Base-by-base conservation (phyloP, 768 basidiomycete species). In the Collybia sordida region DNA sequence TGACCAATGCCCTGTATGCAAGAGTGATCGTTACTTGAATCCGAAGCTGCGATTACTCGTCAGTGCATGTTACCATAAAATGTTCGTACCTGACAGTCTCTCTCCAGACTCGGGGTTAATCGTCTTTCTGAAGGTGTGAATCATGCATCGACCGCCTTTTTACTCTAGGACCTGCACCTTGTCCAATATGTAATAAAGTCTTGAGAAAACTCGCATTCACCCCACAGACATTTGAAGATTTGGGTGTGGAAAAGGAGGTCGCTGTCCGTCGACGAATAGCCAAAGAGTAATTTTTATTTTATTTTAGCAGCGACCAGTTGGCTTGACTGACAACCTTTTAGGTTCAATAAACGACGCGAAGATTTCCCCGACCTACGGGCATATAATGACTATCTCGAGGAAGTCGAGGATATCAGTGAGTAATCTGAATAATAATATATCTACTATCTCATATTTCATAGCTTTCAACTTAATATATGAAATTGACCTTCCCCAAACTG, bases 11-110 rank as follows among this genome's bases (percentile, higher is more conserved):
- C 96, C 96, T 0, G 89, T 98, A 2, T 98, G 97, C 77, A 93
- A 93, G 68, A 94, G 92, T 35, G 97, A 99, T 66, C 76, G 96
- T 47, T 98, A 97, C 64, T 75, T 97, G 51, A 97, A 98, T 60
- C 93, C 94, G 18, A 96, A 95, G 62, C 74, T 99, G 27, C 83
- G 96, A 37, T 77, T 99, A 34, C 80, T 98, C 42, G 94, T 99
- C 59, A 93, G 91, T 67, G 87, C 92, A 14, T 99, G 97, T 66
- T 99, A 97, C 69, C 97, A 99, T 71, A 97, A 97, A 79, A 96
- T 98, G 97, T 94, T 56, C 53, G 75, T 67, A 27, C 40, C n/a
- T 19, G 45, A 24, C 37, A 12, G 31, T 7, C 18, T 23, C 14
- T n/a, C n/a, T 22, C 19, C 40, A 45, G 2, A 23, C 19, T 38